Base-by-base conservation (phyloP, 2,329 filamentous ascomycete species). In the Lasiodiplodia sp. region DNA sequence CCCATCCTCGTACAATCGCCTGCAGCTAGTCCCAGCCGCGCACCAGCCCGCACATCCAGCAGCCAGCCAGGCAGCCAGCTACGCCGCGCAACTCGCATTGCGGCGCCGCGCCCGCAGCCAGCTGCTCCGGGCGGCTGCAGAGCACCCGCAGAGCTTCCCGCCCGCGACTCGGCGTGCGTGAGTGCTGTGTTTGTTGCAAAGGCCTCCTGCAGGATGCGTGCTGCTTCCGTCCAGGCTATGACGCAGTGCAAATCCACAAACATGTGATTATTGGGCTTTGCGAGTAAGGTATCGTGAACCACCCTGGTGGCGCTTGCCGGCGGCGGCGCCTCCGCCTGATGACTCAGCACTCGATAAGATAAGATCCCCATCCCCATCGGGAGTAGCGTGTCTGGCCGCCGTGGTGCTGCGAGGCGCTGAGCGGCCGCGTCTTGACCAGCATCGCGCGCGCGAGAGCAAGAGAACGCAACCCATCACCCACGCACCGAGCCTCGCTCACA, bases 11-110 rank as follows among this genome's bases (percentile, higher is more conserved):
- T 51, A 49, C 58, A 28, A 37, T 40, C 18, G 57, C 57, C 58
- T 63, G 58, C 58, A 63, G 58, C 58, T 63, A 60, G 57, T 28
- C 58, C 31, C 58, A 51, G 40, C 58, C 58, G 44, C 57, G 58
- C 58, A 40, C 37, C 57, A 60, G 40, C 58, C 28, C 23, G 40
- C 47, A 38, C 60, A 64, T 31, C 31, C 60, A 38, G 28, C 44
- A 63, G 58, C 40, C 56, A 60, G 56, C 18, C 56, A 60, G 56
- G 21, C 56, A 25, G 56, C 31, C 56, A 18, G 56, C 56, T 38
- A 8, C 31, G 37, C 38, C 37, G 34, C 56, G 10, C 18, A 21
- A 47, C 44, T 47, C 44, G 44, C 44, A 47, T 47, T 38, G 34
- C 55, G 18, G 28, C 31, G 31, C 55, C 31, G 18, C 55, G 18